Percentiles rank a stretch among this genome's conserved stretches.
phyloP scores from a whole-genome alignment of 352 stramenopile species.

The Pythium chondricola region DNA sequence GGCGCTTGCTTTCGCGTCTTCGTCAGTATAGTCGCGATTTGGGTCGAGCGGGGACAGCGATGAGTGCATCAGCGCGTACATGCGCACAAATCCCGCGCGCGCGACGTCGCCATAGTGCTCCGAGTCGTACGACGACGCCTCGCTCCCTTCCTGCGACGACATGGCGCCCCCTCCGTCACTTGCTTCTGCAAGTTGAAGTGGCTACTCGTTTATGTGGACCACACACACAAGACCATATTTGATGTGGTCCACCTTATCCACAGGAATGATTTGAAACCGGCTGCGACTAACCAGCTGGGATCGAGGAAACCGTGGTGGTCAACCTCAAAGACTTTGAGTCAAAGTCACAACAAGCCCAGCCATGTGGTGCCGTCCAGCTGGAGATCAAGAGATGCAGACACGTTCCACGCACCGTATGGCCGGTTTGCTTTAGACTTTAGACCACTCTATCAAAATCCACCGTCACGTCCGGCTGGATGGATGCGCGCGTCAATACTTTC shows the following conservation, averaged over 20 bases:
- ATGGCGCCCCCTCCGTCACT: constrained; percentile 2
- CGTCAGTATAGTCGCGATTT: constrained; percentile 17
- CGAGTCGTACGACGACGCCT: constrained; percentile 48
- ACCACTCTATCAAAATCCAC: too few relatives aligned
- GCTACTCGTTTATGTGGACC: background rate
- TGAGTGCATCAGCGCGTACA: constrained; percentile 50
- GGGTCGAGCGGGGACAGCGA: constrained; percentile 22
- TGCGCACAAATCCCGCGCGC: constrained; percentile 50
- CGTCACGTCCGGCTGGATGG: too few relatives aligned
- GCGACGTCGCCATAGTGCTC: constrained; percentile 43
- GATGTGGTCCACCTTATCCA: background rate
- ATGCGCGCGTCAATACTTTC: too few relatives aligned
- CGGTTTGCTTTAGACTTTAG: too few relatives aligned
- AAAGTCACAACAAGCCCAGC: too few relatives aligned
- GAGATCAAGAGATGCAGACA: too few relatives aligned
- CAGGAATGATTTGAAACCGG: background rate
- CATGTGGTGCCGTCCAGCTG: too few relatives aligned
- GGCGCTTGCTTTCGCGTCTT: background rate
- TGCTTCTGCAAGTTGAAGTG: background rate
- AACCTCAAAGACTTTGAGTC: too few relatives aligned
- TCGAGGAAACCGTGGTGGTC: too few relatives aligned
- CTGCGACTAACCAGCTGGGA: too few relatives aligned
- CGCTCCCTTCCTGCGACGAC: constrained; percentile 18
- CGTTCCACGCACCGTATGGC: too few relatives aligned
- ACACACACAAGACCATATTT: too few relatives aligned